Conservation (phyloP, 768 basidiomycete species). For the Wakefieldia striispora region DNA sequence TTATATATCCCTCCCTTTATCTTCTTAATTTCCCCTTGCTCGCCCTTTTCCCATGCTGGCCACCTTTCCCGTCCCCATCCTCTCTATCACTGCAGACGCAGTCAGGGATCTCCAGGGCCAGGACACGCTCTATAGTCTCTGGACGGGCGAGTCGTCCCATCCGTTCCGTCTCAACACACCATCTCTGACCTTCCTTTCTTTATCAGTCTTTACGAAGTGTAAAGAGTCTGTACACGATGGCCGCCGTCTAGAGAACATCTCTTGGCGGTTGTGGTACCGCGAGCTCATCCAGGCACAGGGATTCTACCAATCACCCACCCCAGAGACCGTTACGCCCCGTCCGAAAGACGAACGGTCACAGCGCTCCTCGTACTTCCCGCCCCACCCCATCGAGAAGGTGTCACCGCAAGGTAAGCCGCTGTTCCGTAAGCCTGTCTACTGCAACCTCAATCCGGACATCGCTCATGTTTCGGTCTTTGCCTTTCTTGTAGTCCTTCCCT, state of each 20-base stretch:
- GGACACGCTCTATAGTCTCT: constrained; percentile 64
- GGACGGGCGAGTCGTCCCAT: constrained; percentile 52
- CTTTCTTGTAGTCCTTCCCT: constrained; percentile 23
- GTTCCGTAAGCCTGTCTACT: constrained; percentile 11
- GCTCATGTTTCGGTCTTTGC: constrained; percentile 15
- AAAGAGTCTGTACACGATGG: constrained; percentile 78
- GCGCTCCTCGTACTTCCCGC: constrained; percentile 27
- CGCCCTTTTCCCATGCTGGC: constrained; percentile 50
- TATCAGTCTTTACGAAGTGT: constrained; percentile 79
- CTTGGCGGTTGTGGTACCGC: constrained; percentile 82
- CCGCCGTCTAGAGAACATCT: constrained; percentile 80
- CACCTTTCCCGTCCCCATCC: constrained; percentile 60
- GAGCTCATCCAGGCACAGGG: constrained; percentile 45
- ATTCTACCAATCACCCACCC: constrained; percentile 27
- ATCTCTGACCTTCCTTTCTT: constrained; percentile 6
- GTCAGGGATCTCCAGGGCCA: constrained; percentile 66
- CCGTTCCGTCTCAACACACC: constrained; percentile 3
- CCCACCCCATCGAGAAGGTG: constrained; percentile 15
- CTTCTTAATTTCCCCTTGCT: background rate
- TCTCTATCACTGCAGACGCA: constrained; percentile 63
- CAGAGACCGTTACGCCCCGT: constrained; percentile 21
- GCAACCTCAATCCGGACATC: constrained; percentile 9
- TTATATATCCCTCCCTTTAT: constrained; percentile 20
- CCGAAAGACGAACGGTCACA: constrained; percentile 18
- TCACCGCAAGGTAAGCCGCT: constrained; percentile 15